Conservation (phyloP, 1,284 basidiomycete genomes). For the Ceratorhiza oryzae-sativae region DNA sequence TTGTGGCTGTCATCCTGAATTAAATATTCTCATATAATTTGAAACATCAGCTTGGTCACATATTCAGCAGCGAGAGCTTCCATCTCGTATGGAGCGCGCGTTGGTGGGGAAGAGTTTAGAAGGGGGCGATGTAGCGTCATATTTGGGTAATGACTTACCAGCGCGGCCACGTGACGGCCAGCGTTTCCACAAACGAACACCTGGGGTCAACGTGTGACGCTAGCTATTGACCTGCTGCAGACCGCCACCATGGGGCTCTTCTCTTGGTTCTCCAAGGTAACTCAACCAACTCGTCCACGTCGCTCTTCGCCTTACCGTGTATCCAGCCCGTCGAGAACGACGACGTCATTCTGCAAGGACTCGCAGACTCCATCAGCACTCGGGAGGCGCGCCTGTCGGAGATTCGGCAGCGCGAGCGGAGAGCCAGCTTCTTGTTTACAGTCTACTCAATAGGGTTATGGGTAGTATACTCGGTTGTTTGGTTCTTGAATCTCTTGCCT, state of each 20-base stretch:
- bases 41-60: no score
- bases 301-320: not conserved
- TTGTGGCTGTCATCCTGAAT: no score
- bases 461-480: conserved; percentile 79
- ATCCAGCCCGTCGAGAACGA: conserved; percentile 62
- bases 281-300: not conserved
- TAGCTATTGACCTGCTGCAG: not conserved
- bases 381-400: conserved; percentile 84
- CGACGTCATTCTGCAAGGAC: conserved; percentile 67
- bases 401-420: conserved; percentile 84
- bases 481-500: conserved; percentile 78
- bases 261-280: conserved; percentile 39
- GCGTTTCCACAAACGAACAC: conserved; percentile 33
- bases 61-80: no score
- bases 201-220: conserved; percentile 38
- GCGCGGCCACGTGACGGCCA: conserved; percentile 28
- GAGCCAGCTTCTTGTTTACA: conserved; percentile 81
- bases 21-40: no score
- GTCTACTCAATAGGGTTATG: conserved; percentile 83
- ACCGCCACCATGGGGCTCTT: conserved; percentile 34
- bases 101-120: no score
- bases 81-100: no score
- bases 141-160: not conserved
- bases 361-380: conserved; percentile 73
- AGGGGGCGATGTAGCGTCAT: not conserved